Conservation (phyloP, 2,329 filamentous ascomycete genomes). For the Cercospora citrullina region DNA sequence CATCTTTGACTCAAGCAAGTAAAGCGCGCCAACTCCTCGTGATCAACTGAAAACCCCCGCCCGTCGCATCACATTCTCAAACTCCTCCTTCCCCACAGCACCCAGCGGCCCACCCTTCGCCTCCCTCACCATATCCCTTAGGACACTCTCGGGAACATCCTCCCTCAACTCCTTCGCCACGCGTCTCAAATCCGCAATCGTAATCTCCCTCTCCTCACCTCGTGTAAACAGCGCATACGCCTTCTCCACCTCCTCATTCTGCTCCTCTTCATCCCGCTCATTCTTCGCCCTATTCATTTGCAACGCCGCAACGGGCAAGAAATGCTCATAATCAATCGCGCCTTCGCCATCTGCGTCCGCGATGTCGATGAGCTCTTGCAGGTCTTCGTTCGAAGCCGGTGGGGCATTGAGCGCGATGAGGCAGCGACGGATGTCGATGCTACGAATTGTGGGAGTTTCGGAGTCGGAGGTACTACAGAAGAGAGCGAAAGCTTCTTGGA, state of each 20-base stretch:
- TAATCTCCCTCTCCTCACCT: slow-evolving; percentile 65
- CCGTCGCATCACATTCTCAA: slow-evolving; percentile 79
- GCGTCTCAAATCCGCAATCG: slow-evolving; percentile 71
- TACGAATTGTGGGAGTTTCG: slow-evolving; percentile 53
- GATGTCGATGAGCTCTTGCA: slow-evolving; percentile 73
- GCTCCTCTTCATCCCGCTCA: slow-evolving; percentile 46
- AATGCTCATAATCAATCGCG: slow-evolving; percentile 74
- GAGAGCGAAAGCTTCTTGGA: slow-evolving; percentile 83
- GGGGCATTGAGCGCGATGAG: slow-evolving; percentile 72
- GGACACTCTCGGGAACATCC: slow-evolving; percentile 75
- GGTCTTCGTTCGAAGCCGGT: slow-evolving; percentile 64
- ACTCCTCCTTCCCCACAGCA: slow-evolving; percentile 76
- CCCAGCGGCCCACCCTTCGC: slow-evolving; percentile 78
- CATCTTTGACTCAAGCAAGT: background rate
- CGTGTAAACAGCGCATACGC: slow-evolving; percentile 80
- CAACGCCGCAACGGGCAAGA: slow-evolving; percentile 84
- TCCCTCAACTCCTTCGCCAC: slow-evolving; percentile 82
- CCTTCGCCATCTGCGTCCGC: slow-evolving; percentile 82
- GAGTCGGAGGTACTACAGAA: slow-evolving; percentile 61
- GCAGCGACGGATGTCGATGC: slow-evolving; percentile 50
- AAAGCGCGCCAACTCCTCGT: background rate
- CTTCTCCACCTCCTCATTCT: slow-evolving; percentile 71
- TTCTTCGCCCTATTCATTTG: slow-evolving; percentile 61
- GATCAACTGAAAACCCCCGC: slow-evolving; percentile 75
- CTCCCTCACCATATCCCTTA: slow-evolving; percentile 93